Evolutionary conservation across 2,329 filamentous ascomycete species (phyloP), one percentile per base, ranked within the genome.

Genomic region (Aspergillus felis): DNA sequence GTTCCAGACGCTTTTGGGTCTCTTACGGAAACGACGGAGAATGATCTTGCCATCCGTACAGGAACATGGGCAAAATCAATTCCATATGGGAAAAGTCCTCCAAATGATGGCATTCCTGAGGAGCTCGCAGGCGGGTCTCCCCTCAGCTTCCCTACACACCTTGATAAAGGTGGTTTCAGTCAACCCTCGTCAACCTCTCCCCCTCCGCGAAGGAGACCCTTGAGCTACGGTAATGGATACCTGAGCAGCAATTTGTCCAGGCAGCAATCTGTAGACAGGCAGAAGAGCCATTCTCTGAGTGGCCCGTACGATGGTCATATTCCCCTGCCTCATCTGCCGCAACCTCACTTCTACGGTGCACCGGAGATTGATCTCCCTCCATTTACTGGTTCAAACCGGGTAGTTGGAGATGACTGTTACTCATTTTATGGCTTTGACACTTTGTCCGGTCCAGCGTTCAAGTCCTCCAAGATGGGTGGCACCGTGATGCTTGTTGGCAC

Each of bases 361-460:
- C 88, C 89, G 0, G 88, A 92, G 62, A 80, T 92, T 32, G 88
- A 93, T 64, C 79, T 85, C 44, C 77, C 79, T 5, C 67, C 64
- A 17, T 61, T 68, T n/a, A 62, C 71, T 17, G 65, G 55, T 22
- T 68, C 68, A 41, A 64, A 52, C 44, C 64, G 67, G 38, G 20
- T 62, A 3, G 42, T 57, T 1, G 55, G 57, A 20, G 68, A 72
- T 3, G 85, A 87, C 41, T 83, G 83, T 48, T 90, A 89, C 7
- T 91, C 89, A 64, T 90, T 88, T 70, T 94, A 91, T 70, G 87
- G 88, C 5, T 92, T 96, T 66, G 92, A 96, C 71, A 86, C 81
- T 2, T 79, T 95, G 47, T 71, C 76, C 35, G 75, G 72, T 61
- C 73, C 77, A 3, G 77, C 78, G 6, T 72, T 78, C 55, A 79